These are phyloP conservation scores for Trypanosoma boissoni DNA, from an alignment of 208 protist genomes.

Conservation along the genomic window DNA sequence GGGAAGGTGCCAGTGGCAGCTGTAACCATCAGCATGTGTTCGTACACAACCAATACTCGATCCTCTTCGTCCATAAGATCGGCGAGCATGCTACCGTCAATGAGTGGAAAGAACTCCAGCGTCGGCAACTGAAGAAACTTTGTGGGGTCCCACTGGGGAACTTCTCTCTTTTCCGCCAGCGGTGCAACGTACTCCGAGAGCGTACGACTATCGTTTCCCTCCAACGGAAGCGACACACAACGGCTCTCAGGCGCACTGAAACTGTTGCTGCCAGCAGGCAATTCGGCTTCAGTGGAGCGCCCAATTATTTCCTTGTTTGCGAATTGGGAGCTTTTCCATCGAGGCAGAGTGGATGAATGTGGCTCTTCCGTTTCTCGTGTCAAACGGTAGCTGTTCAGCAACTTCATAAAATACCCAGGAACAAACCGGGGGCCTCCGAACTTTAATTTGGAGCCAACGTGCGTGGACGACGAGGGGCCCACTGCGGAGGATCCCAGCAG, in stretches of 20 bases:
- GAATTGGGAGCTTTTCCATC: too few relatives aligned
- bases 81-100: slow-evolving; percentile 38
- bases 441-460: too few relatives aligned
- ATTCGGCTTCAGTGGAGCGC: neutral
- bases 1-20: slow-evolving; percentile 7
- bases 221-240: slow-evolving; percentile 3
- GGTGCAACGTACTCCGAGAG: slow-evolving; percentile 6
- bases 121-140: neutral
- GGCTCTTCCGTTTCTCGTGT: too few relatives aligned
- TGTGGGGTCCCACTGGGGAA: neutral
- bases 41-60: slow-evolving; percentile 41
- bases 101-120: slow-evolving; percentile 23
- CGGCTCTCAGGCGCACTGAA: neutral
- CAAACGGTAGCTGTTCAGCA: too few relatives aligned
- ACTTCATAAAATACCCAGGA: slow-evolving; percentile 1
- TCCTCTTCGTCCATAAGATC: slow-evolving; percentile 27
- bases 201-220: neutral
- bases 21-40: slow-evolving; percentile 53
- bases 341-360: too few relatives aligned
- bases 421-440: too few relatives aligned
- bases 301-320: too few relatives aligned
- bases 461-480: too few relatives aligned
- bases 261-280: too few relatives aligned
- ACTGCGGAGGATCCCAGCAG: too few relatives aligned
- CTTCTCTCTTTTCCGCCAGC: neutral